These are phyloP conservation scores for Quercus berberidifolia DNA, from an alignment of 306 rosid genomes.

Conservation along the genomic window DNA sequence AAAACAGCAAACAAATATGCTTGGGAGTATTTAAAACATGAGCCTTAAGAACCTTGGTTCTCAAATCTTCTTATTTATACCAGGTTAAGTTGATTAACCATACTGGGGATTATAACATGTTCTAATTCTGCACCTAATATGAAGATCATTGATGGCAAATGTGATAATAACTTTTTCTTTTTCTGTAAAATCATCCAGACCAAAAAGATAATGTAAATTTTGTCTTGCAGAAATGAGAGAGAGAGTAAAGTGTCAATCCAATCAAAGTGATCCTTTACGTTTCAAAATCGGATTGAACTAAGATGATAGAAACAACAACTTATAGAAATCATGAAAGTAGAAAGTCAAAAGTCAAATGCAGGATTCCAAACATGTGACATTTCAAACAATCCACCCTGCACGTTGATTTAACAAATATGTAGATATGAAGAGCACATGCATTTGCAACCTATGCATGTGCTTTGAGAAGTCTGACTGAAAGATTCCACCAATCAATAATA, in stretches of 20 bases:
- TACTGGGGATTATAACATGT: no score
- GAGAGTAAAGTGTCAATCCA: not conserved
- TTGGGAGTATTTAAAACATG: not conserved
- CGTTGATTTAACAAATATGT: not conserved
- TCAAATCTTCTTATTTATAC: not conserved
- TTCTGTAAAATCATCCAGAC: not conserved
- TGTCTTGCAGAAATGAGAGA: not conserved
- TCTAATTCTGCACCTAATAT: no score
- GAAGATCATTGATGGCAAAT: not conserved
- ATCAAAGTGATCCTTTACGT: not conserved
- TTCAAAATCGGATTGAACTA: not conserved
- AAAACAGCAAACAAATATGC: no score
- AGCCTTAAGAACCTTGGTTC: not conserved
- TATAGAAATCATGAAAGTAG: not conserved
- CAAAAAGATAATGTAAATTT: not conserved
- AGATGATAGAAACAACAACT: not conserved
- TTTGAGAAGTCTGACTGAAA: no score
- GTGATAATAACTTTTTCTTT: not conserved
- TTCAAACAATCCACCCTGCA: not conserved
- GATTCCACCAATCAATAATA: no score
- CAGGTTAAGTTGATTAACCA: no score
- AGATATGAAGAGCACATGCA: no score
- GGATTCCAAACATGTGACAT: not conserved
- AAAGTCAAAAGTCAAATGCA: not conserved
- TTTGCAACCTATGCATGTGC: no score